Evolutionary conservation across 306 rosid genomes (phyloP).

Genomic region (Quillaja saponaria): DNA sequence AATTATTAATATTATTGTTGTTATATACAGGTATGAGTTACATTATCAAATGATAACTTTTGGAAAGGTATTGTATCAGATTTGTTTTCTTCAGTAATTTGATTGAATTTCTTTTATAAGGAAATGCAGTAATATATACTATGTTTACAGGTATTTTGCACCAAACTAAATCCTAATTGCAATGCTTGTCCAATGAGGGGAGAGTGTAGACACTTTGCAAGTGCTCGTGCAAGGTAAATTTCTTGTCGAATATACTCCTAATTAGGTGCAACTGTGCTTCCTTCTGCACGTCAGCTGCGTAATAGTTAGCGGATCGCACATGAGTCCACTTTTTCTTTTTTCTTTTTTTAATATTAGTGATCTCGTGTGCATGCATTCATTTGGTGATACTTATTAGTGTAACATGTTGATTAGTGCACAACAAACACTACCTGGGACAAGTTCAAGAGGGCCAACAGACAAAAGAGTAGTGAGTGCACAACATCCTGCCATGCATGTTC

Average conservation of each 20-base stretch:
- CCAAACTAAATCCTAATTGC: slow-evolving; percentile 64
- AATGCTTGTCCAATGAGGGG: slow-evolving; percentile 64
- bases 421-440: slow-evolving; percentile 41
- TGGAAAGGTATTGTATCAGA: slow-evolving; percentile 57
- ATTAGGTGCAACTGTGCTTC: too few relatives aligned
- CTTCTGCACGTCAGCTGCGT: too few relatives aligned
- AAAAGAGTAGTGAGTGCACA: background rate
- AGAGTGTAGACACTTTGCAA: slow-evolving; percentile 55
- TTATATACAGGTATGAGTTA: slow-evolving; percentile 57
- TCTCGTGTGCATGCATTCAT: too few relatives aligned
- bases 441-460: background rate
- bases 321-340: background rate
- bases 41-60: slow-evolving; percentile 82
- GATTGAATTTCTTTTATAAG: background rate
- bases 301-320: too few relatives aligned
- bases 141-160: slow-evolving; percentile 61
- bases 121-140: slow-evolving; percentile 4
- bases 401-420: slow-evolving; percentile 38
- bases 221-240: slow-evolving; percentile 57
- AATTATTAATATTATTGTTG: background rate
- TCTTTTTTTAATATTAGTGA: background rate
- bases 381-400: background rate
- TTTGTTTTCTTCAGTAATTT: background rate
- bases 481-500: background rate
- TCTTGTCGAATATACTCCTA: background rate